A percentile compares a stretch with the other conserved stretches of the same genome.
These are phyloP conservation scores for Starmerella tilneyi DNA, from an alignment of 805 yeast species.

Conservation along the genomic window DNA sequence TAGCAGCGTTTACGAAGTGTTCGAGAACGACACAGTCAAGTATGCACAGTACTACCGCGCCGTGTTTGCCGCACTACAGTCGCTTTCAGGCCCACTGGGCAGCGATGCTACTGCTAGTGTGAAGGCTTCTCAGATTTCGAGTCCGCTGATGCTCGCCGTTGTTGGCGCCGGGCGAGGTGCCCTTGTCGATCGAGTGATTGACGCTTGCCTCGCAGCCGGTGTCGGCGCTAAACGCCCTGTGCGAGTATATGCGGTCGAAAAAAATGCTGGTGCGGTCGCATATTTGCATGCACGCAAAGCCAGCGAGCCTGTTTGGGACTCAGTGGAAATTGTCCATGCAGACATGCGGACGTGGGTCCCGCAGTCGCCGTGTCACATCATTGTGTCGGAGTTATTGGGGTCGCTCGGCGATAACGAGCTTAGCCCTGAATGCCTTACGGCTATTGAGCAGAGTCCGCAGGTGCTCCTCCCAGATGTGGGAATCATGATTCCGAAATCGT, in stretches of 20 bases:
- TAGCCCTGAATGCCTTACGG: slow-evolving; percentile 66
- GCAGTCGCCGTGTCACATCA: slow-evolving; percentile 39
- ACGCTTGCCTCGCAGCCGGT: slow-evolving; percentile 32
- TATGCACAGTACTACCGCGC: slow-evolving; percentile 62
- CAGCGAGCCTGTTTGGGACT: slow-evolving; percentile 40
- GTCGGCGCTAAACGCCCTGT: slow-evolving; percentile 22
- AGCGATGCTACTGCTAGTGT: background rate
- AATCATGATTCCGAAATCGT: slow-evolving; percentile 51
- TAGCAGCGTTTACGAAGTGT: slow-evolving; percentile 50
- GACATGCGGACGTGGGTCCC: slow-evolving; percentile 52
- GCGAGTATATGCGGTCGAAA: slow-evolving; percentile 54
- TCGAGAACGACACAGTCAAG: slow-evolving; percentile 61
- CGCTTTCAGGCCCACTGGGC: background rate
- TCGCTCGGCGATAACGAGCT: slow-evolving; percentile 90
- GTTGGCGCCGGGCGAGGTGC: slow-evolving; percentile 91
- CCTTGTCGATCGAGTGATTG: slow-evolving; percentile 45
- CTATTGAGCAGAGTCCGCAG: slow-evolving; percentile 30
- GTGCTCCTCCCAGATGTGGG: slow-evolving; percentile 37
- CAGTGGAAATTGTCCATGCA: slow-evolving; percentile 42
- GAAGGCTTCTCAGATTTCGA: background rate
- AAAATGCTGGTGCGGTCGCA: slow-evolving; percentile 50
- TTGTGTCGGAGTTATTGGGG: slow-evolving; percentile 76
- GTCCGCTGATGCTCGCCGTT: slow-evolving; percentile 35
- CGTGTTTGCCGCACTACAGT: slow-evolving; percentile 43
- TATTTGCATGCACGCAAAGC: slow-evolving; percentile 42